A percentile compares a stretch with the other conserved stretches of the same genome.
phyloP scores from a whole-genome alignment of 1,139 yeast species.

The Schwanniomyces etchellsii region DNA sequence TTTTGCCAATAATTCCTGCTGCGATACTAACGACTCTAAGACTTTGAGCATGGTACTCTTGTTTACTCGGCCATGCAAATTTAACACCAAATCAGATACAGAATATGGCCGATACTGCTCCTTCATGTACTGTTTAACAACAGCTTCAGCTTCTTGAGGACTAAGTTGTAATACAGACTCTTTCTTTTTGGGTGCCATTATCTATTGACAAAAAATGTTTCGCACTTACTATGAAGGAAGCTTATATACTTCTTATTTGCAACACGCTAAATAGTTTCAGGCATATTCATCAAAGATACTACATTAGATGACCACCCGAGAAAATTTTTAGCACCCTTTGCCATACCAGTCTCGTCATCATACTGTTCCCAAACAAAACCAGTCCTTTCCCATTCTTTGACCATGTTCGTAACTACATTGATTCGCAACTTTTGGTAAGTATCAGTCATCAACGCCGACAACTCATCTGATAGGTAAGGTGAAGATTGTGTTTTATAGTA shows the following conservation, averaged over 20 bases:
- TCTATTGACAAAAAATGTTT: no score
- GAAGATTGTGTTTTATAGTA: constrained; percentile 37
- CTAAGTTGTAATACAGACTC: constrained; percentile 2
- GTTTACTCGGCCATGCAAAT: constrained; percentile 24
- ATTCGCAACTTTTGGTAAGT: constrained; percentile 55
- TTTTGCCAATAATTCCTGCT: constrained; percentile 21
- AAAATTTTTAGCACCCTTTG: constrained; percentile 83
- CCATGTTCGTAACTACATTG: constrained; percentile 66
- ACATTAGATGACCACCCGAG: constrained; percentile 92
- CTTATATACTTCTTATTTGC: not conserved
- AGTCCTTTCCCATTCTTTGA: constrained; percentile 60
- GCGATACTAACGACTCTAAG: constrained; percentile 20
- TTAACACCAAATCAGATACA: constrained; percentile 28
- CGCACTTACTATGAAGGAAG: not conserved
- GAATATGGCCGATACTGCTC: constrained; percentile 36
- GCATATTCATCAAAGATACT: constrained; percentile 77
- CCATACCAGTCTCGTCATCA: constrained; percentile 67
- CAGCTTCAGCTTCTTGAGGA: constrained; percentile 7
- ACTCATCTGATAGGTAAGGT: constrained; percentile 17
- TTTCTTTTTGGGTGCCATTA: constrained; percentile 6
- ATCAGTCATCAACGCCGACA: constrained; percentile 27
- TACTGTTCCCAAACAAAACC: constrained; percentile 94
- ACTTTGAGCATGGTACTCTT: constrained; percentile 20
- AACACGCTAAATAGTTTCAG: constrained; percentile 32
- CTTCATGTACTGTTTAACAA: constrained; percentile 19